Evolutionary conservation across 805 yeast genomes (phyloP).

Genomic region (Monosporozyma aquatica): DNA sequence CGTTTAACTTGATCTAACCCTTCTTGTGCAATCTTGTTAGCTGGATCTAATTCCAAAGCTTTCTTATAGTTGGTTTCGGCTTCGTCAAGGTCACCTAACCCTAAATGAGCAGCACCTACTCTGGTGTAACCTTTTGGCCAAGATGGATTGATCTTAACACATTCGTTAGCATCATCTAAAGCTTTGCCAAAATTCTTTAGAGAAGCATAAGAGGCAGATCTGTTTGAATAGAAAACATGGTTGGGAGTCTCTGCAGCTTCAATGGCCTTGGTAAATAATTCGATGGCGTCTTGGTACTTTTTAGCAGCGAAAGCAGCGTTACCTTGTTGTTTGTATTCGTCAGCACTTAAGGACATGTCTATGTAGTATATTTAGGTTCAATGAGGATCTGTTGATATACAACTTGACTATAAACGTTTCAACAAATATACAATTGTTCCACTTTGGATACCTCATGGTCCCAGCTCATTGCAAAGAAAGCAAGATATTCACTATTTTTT

Average conservation of each 20-base stretch:
- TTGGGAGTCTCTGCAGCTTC: constrained; percentile 74
- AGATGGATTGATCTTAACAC: constrained; percentile 67
- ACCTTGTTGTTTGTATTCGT: constrained; percentile 82
- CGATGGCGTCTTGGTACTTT: constrained; percentile 73
- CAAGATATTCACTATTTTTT: no score
- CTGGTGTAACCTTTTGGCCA: constrained; percentile 97
- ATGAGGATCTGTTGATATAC: no score
- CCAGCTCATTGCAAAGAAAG: neutral
- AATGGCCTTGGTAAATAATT: constrained; percentile 76
- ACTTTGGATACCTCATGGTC: neutral
- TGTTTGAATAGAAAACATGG: constrained; percentile 86
- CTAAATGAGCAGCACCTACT: constrained; percentile 86
- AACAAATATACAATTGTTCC: no score
- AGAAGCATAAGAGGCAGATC: constrained; percentile 88
- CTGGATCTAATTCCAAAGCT: constrained; percentile 72
- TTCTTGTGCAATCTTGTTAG: constrained; percentile 76
- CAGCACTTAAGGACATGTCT: constrained; percentile 38
- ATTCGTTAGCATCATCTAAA: constrained; percentile 72
- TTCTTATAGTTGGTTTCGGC: constrained; percentile 65
- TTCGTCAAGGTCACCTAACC: constrained; percentile 70
- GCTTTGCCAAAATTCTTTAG: constrained; percentile 66
- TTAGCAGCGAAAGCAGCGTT: constrained; percentile 87
- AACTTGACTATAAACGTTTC: no score
- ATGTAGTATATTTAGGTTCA: no score
- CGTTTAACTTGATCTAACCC: constrained; percentile 67